Conservation (phyloP, 768 basidiomycete genomes). For the Amanita exitialis region DNA sequence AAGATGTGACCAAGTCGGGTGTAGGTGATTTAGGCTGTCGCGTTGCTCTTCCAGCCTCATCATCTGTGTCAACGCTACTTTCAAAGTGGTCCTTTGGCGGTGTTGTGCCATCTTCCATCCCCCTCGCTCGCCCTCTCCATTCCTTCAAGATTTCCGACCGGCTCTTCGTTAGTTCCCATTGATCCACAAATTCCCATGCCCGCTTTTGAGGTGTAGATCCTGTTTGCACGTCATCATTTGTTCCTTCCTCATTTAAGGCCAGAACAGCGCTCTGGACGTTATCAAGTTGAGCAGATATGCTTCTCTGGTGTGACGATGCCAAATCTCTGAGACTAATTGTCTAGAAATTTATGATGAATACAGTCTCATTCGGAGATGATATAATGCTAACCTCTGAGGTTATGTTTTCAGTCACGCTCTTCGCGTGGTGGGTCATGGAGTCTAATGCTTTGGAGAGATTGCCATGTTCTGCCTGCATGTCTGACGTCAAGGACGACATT, state of each 20-base stretch:
- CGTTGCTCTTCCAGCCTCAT: slow-evolving; percentile 11
- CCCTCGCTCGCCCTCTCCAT: slow-evolving; percentile 23
- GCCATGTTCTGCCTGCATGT: slow-evolving; percentile 42
- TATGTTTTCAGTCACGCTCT: slow-evolving; percentile 14
- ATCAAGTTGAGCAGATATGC: slow-evolving; percentile 32
- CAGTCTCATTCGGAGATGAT: too few species aligned
- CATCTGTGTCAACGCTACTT: slow-evolving; percentile 13
- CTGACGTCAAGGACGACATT: slow-evolving; percentile 35
- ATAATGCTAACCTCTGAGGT: slow-evolving; percentile 36
- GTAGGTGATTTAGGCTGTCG: slow-evolving; percentile 3
- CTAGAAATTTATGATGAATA: slow-evolving; percentile 17
- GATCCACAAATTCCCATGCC: slow-evolving; percentile 54
- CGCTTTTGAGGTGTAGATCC: slow-evolving; percentile 75
- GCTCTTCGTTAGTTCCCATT: slow-evolving; percentile 61
- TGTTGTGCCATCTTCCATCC: not conserved
- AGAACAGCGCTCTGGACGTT: slow-evolving; percentile 40
- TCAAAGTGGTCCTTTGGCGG: slow-evolving; percentile 11
- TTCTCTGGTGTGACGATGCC: slow-evolving; percentile 32
- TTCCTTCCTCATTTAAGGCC: slow-evolving; percentile 44
- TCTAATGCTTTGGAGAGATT: slow-evolving; percentile 37
- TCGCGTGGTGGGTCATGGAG: not conserved
- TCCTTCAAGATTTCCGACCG: slow-evolving; percentile 50
- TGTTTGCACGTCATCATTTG: slow-evolving; percentile 53
- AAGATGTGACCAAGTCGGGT: slow-evolving; percentile 7
- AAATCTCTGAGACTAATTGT: slow-evolving; percentile 28